A percentile compares a stretch with the other conserved stretches of the same genome.
These are phyloP conservation scores for Triticum urartu DNA, from an alignment of 176 grass and related monocot species.

Conservation along the genomic window DNA sequence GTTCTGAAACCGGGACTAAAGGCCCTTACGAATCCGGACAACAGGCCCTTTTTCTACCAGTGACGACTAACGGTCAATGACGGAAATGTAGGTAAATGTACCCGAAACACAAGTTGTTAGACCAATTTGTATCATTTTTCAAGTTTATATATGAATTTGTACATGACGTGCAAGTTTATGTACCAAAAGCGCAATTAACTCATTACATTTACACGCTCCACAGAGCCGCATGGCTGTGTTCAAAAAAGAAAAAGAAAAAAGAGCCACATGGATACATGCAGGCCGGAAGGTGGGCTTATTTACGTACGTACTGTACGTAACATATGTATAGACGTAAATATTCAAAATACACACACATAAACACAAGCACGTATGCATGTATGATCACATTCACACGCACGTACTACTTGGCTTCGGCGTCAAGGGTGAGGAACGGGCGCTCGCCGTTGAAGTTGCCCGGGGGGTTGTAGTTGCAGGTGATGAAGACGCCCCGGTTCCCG, in stretches of 20 bases:
- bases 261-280: not conserved
- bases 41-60: too few relatives aligned
- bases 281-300: not conserved
- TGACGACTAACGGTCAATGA: too few relatives aligned
- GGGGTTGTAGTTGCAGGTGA: conserved; percentile 36
- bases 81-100: too few relatives aligned
- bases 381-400: not conserved
- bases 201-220: not conserved
- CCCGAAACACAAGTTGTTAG: too few relatives aligned
- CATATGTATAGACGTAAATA: too few relatives aligned
- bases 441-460: conserved; percentile 23
- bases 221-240: not conserved
- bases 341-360: not conserved
- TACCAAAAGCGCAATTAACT: too few relatives aligned
- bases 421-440: conserved; percentile 24
- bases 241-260: not conserved
- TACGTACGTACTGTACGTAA: too few relatives aligned
- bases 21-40: too few relatives aligned
- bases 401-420: not conserved
- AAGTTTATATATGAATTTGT: too few relatives aligned
- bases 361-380: not conserved
- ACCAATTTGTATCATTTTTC: too few relatives aligned
- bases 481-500: conserved; percentile 21
- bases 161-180: too few relatives aligned
- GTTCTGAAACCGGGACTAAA: too few relatives aligned